These are phyloP conservation scores for Corallochytrium limacisporum DNA, from an alignment of 78 protist species.

Conservation along the genomic window DNA sequence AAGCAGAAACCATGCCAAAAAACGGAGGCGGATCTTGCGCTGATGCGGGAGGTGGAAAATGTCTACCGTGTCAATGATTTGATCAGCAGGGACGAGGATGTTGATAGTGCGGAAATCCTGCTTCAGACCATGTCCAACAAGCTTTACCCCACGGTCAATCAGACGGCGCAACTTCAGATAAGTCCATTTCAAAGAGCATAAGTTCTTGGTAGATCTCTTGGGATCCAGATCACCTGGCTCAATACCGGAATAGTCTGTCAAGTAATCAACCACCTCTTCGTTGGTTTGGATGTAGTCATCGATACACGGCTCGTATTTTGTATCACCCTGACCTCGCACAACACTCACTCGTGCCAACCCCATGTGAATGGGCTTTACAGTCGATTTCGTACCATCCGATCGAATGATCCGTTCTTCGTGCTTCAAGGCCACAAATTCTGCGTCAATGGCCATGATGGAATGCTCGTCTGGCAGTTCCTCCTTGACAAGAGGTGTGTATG, in stretches of 20 bases:
- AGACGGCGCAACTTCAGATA: conserved; percentile 58
- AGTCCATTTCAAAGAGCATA: conserved; percentile 47
- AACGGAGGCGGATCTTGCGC: conserved; percentile 53
- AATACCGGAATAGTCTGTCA: conserved; percentile 73
- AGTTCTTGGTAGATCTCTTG: conserved; percentile 19
- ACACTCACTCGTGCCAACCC: conserved; percentile 55
- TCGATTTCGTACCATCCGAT: conserved; percentile 41
- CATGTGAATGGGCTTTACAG: conserved; percentile 44
- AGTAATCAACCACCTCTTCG: conserved; percentile 65
- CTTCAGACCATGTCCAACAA: conserved; percentile 75
- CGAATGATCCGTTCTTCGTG: background rate
- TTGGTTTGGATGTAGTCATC: conserved; percentile 40
- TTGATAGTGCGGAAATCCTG: conserved; percentile 68
- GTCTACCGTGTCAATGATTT: conserved; percentile 71
- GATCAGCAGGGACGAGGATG: background rate
- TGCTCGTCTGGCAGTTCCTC: conserved; percentile 20
- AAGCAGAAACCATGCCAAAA: conserved; percentile 46
- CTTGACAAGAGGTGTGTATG: conserved; percentile 13
- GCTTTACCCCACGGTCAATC: conserved; percentile 44
- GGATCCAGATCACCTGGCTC: conserved; percentile 74
- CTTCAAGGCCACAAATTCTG: conserved; percentile 66
- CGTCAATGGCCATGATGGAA: conserved; percentile 52
- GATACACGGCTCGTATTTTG: conserved; percentile 50
- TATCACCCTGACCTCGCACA: conserved; percentile 29
- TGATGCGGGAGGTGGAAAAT: conserved; percentile 50